These are phyloP conservation scores for Helotiales sp. DNA, from an alignment of 2,329 filamentous ascomycete genomes.

Conservation along the genomic window DNA sequence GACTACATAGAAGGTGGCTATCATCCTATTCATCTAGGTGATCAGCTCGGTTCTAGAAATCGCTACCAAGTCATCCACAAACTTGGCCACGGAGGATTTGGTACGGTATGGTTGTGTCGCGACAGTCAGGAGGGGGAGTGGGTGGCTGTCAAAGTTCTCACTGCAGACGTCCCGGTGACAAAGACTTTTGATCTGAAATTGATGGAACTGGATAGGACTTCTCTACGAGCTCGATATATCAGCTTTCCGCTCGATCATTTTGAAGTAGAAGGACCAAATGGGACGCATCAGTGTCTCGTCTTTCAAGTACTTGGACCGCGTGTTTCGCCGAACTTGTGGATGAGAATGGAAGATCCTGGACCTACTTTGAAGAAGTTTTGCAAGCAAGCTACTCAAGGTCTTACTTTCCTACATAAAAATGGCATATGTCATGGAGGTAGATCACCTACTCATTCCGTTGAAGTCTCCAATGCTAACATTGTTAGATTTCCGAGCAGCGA, in stretches of 20 bases:
- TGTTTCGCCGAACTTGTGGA: constrained; percentile 1
- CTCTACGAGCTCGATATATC: constrained; percentile 3
- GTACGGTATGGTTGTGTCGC: constrained; percentile 41
- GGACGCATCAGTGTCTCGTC: constrained; percentile 7
- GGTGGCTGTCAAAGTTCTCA: constrained; percentile 13
- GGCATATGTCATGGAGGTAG: too few species aligned
- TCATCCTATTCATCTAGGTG: constrained; percentile 30
- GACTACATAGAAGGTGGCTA: constrained; percentile 21
- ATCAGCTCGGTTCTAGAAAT: constrained; percentile 8
- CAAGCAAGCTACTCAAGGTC: too few species aligned
- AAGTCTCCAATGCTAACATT: constrained; percentile 1
- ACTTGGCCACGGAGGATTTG: constrained; percentile 41
- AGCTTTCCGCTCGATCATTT: constrained; percentile 7
- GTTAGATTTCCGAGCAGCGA: constrained; percentile 8
- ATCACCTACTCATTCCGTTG: not conserved
- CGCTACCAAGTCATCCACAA: constrained; percentile 40
- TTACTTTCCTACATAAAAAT: too few species aligned
- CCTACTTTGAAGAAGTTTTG: too few species aligned
- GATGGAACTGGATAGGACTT: not conserved
- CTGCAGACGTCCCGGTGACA: not conserved
- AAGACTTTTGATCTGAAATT: not conserved
- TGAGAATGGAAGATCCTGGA: too few species aligned
- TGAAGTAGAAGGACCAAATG: constrained; percentile 8
- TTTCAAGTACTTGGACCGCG: not conserved
- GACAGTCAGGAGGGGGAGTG: constrained; percentile 29